phyloP scores from a whole-genome alignment of 2,329 filamentous ascomycete species.

The Emericellopsis cladophorae region DNA sequence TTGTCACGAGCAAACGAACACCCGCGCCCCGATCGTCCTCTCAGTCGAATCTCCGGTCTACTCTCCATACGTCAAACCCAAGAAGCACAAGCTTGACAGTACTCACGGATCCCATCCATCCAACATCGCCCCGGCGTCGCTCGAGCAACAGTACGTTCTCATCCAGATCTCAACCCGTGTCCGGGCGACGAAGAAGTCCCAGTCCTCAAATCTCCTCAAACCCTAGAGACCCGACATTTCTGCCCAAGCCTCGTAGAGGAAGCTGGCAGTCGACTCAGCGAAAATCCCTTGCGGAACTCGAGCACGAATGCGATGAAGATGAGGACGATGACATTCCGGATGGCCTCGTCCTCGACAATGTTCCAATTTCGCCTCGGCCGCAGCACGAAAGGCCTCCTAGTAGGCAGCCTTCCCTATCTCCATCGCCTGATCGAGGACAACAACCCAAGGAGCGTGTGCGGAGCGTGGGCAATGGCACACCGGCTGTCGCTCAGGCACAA shows the following conservation, averaged over 20 bases:
- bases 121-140: slow-evolving; percentile 6
- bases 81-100: slow-evolving; percentile 33
- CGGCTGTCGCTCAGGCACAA: slow-evolving; percentile 42
- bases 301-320: slow-evolving; percentile 65
- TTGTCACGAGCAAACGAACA: slow-evolving; percentile 14
- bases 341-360: slow-evolving; percentile 67
- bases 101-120: slow-evolving; percentile 21
- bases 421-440: slow-evolving; percentile 34
- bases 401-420: slow-evolving; percentile 36
- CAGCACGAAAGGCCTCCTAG: slow-evolving; percentile 41
- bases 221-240: slow-evolving; percentile 26
- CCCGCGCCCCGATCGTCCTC: slow-evolving; percentile 23
- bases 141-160: slow-evolving; percentile 13
- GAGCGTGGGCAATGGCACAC: slow-evolving; percentile 52
- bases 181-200: slow-evolving; percentile 30
- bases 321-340: slow-evolving; percentile 70
- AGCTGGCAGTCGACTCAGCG: slow-evolving; percentile 61
- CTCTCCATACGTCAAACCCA: slow-evolving; percentile 33
- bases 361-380: slow-evolving; percentile 66
- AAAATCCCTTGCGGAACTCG: slow-evolving; percentile 58
- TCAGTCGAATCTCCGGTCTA: slow-evolving; percentile 31
- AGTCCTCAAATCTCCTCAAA: slow-evolving; percentile 35
- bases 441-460: slow-evolving; percentile 36
- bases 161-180: slow-evolving; percentile 22
- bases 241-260: slow-evolving; percentile 36